These are phyloP conservation scores for Cordyceps sp. DNA, from an alignment of 2,329 filamentous ascomycete species.

Conservation along the genomic window DNA sequence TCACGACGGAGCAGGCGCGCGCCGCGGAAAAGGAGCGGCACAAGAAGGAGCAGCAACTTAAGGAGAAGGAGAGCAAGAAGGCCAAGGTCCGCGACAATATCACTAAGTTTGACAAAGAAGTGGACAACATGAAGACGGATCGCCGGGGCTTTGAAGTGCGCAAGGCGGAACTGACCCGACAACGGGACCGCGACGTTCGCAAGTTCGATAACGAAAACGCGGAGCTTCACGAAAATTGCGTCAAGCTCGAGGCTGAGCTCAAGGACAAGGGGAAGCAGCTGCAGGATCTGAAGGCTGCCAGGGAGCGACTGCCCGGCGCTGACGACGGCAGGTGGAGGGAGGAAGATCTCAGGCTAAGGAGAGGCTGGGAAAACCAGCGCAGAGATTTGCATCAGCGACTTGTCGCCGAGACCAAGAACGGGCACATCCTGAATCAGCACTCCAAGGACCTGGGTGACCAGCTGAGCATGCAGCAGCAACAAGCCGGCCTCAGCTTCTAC, in stretches of 20 bases:
- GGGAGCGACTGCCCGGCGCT: slow-evolving; percentile 45
- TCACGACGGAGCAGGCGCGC: slow-evolving; percentile 67
- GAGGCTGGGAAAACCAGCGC: slow-evolving; percentile 37
- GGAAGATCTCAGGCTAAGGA: slow-evolving; percentile 31
- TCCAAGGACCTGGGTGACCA: slow-evolving; percentile 29
- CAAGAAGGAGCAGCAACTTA: slow-evolving; percentile 58
- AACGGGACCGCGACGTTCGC: slow-evolving; percentile 32
- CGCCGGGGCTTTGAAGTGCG: slow-evolving; percentile 36
- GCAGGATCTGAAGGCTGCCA: slow-evolving; percentile 55
- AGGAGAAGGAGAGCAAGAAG: slow-evolving; percentile 52
- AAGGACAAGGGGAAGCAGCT: slow-evolving; percentile 50
- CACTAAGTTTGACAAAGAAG: slow-evolving; percentile 48
- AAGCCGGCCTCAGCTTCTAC: slow-evolving; percentile 26
- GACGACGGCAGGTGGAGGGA: slow-evolving; percentile 41
- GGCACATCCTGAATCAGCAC: slow-evolving; percentile 28
- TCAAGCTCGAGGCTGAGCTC: slow-evolving; percentile 54
- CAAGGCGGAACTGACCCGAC: slow-evolving; percentile 30
- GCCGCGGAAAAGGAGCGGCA: slow-evolving; percentile 61
- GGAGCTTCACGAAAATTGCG: slow-evolving; percentile 46
- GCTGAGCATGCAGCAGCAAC: slow-evolving; percentile 22
- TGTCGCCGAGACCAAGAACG: slow-evolving; percentile 28
- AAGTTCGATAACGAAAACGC: slow-evolving; percentile 37
- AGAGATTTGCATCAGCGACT: slow-evolving; percentile 34
- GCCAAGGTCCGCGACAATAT: slow-evolving; percentile 56
- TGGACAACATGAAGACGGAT: slow-evolving; percentile 40